These are phyloP conservation scores for Solanum tarijense DNA, from an alignment of 257 asterid species.

Conservation along the genomic window DNA sequence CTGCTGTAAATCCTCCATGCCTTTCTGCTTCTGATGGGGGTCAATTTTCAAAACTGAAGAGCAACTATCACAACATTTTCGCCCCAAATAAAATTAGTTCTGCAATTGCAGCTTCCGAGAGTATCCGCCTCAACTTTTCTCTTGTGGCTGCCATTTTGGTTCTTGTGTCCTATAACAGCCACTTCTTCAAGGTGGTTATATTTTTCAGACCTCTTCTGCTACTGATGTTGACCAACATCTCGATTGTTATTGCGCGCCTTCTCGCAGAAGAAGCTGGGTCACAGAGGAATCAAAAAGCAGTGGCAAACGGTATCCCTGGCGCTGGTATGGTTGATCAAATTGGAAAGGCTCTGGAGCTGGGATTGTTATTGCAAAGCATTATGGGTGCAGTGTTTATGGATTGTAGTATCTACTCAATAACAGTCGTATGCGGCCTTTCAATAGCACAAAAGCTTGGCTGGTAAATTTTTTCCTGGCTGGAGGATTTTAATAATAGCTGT, in stretches of 20 bases:
- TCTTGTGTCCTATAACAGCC: constrained; percentile 37
- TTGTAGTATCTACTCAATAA: constrained; percentile 46
- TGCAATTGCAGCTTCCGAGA: constrained; percentile 61
- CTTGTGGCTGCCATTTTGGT: constrained; percentile 51
- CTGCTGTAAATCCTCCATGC: constrained; percentile 11
- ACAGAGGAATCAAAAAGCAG: constrained; percentile 13
- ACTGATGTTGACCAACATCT: constrained; percentile 53
- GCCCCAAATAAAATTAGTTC: constrained; percentile 32
- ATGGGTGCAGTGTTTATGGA: constrained; percentile 62
- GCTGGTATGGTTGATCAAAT: constrained; percentile 39
- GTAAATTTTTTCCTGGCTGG: constrained; percentile 4
- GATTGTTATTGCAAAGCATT: constrained; percentile 36
- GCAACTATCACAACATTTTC: constrained; percentile 12
- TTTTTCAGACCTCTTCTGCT: constrained; percentile 53
- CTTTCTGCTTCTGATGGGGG: constrained; percentile 4
- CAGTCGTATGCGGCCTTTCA: constrained; percentile 44
- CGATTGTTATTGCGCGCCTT: constrained; percentile 38
- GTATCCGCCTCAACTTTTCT: constrained; percentile 37
- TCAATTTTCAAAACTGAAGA: constrained; percentile 9
- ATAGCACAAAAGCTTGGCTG: constrained; percentile 23
- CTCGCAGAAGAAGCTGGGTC: constrained; percentile 20
- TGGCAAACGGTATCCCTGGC: constrained; percentile 10
- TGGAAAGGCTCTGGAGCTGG: constrained; percentile 48
- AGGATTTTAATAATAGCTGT: not conserved
- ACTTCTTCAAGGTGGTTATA: constrained; percentile 17